These are phyloP conservation scores for Dactylonectria macrodidyma DNA, from an alignment of 2,329 filamentous ascomycete species.

Conservation along the genomic window DNA sequence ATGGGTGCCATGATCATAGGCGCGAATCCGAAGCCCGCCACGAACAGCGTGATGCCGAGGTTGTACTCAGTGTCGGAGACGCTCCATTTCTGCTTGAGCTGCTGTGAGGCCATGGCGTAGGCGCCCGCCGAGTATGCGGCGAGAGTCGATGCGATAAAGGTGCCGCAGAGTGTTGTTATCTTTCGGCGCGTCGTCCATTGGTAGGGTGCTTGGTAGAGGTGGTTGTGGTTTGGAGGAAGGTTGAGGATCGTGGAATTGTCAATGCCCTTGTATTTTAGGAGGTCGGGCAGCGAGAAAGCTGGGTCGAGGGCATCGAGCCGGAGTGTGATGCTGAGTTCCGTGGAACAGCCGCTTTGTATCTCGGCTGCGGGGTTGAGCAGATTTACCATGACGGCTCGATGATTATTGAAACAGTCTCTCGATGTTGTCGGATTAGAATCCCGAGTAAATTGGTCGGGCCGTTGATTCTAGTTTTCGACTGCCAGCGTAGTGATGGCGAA, in stretches of 20 bases:
- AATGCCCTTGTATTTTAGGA: constrained; percentile 6
- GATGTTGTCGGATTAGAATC: neutral
- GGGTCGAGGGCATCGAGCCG: constrained; percentile 19
- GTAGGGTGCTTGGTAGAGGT: constrained; percentile 23
- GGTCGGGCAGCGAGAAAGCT: neutral
- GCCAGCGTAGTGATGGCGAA: neutral
- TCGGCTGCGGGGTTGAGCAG: neutral
- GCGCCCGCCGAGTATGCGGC: constrained; percentile 76
- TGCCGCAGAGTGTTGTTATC: constrained; percentile 32
- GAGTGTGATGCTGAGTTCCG: constrained; percentile 1
- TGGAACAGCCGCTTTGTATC: neutral
- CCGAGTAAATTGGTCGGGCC: neutral
- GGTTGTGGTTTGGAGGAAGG: neutral
- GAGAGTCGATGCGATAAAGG: constrained; percentile 65
- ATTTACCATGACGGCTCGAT: neutral
- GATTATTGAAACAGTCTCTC: too few species aligned
- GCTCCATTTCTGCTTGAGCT: constrained; percentile 70
- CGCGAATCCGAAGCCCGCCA: constrained; percentile 74
- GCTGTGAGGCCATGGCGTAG: constrained; percentile 70
- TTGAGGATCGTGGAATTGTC: neutral
- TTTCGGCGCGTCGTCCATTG: constrained; percentile 40
- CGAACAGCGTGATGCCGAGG: constrained; percentile 75
- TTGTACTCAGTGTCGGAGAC: constrained; percentile 70
- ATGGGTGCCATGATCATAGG: constrained; percentile 80
- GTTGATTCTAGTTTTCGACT: neutral